Percentiles rank a stretch among this genome's conserved stretches.
phyloP scores from a whole-genome alignment of 768 basidiomycete species.

The Trametes maxima region DNA sequence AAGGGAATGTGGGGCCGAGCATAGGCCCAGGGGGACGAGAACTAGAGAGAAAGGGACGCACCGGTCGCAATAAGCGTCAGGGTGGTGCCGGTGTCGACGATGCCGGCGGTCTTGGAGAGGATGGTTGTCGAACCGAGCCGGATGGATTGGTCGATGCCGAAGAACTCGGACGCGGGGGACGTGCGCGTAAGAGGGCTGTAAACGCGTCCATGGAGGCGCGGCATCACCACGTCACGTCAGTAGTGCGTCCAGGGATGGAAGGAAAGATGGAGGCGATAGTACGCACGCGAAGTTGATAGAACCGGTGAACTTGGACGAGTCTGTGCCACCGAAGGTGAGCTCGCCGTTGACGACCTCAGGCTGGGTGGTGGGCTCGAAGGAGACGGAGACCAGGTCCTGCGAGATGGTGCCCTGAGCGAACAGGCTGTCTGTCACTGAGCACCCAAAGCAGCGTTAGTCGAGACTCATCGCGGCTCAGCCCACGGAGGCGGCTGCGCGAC shows the following conservation, averaged over 20 bases:
- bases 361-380: conserved; percentile 28
- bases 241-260: neutral
- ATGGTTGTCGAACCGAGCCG: conserved; percentile 28
- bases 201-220: neutral
- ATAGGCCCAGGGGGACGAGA: too few relatives aligned
- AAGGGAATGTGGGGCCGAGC: too few relatives aligned
- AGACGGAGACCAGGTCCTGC: conserved; percentile 28
- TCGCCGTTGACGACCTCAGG: conserved; percentile 30
- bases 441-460: conserved; percentile 13
- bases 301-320: conserved; percentile 33
- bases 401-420: conserved; percentile 29
- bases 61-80: conserved; percentile 23
- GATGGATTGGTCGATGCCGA: conserved; percentile 40
- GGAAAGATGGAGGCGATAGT: neutral
- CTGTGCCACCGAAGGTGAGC: conserved; percentile 37
- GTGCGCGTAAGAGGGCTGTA: conserved; percentile 35
- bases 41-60: neutral
- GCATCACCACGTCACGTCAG: neutral
- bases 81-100: conserved; percentile 33
- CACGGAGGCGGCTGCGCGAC: neutral
- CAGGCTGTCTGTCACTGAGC: conserved; percentile 39
- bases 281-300: conserved; percentile 30
- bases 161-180: conserved; percentile 36
- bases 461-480: neutral
- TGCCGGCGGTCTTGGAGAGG: conserved; percentile 27